These are phyloP conservation scores for Trichoderma polysporum DNA, from an alignment of 2,329 filamentous ascomycete genomes.

Conservation along the genomic window DNA sequence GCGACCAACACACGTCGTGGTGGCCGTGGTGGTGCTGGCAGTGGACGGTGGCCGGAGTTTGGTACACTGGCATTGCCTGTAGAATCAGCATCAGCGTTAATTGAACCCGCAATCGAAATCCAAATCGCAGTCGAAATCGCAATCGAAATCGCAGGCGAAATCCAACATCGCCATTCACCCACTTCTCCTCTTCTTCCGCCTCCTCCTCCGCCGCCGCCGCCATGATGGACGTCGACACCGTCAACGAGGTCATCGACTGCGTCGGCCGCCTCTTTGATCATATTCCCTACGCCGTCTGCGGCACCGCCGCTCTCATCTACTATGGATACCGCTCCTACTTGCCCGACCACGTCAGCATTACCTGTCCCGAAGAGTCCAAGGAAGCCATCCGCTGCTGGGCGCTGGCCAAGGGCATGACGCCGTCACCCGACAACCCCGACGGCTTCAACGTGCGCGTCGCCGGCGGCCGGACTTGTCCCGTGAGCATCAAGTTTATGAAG, in stretches of 20 bases:
- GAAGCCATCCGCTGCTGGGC: slow-evolving; percentile 45
- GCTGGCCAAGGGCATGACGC: slow-evolving; percentile 33
- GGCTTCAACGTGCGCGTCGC: slow-evolving; percentile 39
- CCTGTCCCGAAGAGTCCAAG: slow-evolving; percentile 39
- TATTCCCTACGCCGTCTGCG: slow-evolving; percentile 48
- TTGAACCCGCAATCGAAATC: background rate
- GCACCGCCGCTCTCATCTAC: slow-evolving; percentile 44
- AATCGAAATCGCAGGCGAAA: background rate
- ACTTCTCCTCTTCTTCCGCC: too few relatives aligned
- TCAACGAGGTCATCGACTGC: slow-evolving; percentile 41
- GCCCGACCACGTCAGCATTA: slow-evolving; percentile 39
- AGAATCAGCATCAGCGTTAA: slow-evolving; percentile 19
- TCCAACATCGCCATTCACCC: too few relatives aligned
- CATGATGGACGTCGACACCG: slow-evolving; percentile 31
- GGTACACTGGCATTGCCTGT: slow-evolving; percentile 5
- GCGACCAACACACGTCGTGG: background rate
- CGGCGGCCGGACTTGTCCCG: slow-evolving; percentile 31
- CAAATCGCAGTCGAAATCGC: background rate
- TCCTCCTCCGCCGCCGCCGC: background rate
- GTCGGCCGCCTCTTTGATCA: slow-evolving; percentile 43
- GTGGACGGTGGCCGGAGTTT: background rate
- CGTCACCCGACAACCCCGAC: slow-evolving; percentile 26
- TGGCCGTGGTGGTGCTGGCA: slow-evolving; percentile 14
- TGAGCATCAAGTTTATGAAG: slow-evolving; percentile 39
- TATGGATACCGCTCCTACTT: slow-evolving; percentile 40